Evolutionary conservation across 129 eudicot genomes (phyloP).

Genomic region (Flaveria sonorensis): DNA sequence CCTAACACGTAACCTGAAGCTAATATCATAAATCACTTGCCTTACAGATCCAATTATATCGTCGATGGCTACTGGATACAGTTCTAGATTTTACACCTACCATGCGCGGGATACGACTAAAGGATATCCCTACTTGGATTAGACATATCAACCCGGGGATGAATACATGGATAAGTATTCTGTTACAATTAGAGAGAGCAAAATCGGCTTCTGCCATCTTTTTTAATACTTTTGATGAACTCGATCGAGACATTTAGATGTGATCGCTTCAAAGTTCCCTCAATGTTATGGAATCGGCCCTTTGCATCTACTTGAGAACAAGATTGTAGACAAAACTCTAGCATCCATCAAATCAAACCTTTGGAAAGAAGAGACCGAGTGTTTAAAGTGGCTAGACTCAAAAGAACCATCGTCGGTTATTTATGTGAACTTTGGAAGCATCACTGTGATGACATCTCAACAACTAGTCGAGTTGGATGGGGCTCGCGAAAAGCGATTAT

Average conservation of each 20-base stretch:
- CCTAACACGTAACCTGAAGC: too few relatives aligned
- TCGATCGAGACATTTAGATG: conserved; percentile 41
- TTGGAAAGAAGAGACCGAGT: conserved; percentile 56
- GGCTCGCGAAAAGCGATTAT: conserved; percentile 39
- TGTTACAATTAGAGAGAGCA: conserved; percentile 22
- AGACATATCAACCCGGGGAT: too few relatives aligned
- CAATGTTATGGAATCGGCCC: conserved; percentile 51
- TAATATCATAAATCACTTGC: too few relatives aligned
- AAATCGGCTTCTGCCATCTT: conserved; percentile 39
- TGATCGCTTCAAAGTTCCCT: conserved; percentile 31
- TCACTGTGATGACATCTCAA: conserved; percentile 35
- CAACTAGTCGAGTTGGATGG: conserved; percentile 43
- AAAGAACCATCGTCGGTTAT: conserved; percentile 33
- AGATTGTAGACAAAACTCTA: conserved; percentile 24
- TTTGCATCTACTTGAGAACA: conserved; percentile 35
- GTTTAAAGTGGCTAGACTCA: conserved; percentile 54
- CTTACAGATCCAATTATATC: too few relatives aligned
- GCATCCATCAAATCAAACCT: conserved; percentile 47
- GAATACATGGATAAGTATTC: conserved; percentile 38
- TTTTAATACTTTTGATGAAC: conserved; percentile 54
- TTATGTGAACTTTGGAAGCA: conserved; percentile 43
- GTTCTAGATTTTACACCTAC: too few relatives aligned
- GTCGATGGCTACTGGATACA: too few relatives aligned
- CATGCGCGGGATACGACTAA: too few relatives aligned
- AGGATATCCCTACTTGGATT: too few relatives aligned